Evolutionary conservation across 176 grass and related monocot species (phyloP).

Genomic region (Eleusine coracana): DNA sequence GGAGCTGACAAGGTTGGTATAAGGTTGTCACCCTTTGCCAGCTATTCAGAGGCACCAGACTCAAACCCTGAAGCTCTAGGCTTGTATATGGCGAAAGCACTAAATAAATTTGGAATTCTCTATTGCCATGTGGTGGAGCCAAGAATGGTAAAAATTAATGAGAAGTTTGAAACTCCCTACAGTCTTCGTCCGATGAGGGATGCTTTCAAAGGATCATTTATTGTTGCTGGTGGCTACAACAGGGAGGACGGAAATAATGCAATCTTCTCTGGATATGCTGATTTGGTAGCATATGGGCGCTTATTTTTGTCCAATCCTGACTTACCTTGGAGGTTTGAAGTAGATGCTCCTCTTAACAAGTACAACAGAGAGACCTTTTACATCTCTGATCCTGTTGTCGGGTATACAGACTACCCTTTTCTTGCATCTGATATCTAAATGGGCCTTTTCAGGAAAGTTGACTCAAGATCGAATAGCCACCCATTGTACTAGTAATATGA

Average conservation of each 20-base stretch:
- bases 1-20: constrained; percentile 75
- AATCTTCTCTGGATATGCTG: constrained; percentile 54
- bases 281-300: constrained; percentile 74
- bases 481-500: background rate
- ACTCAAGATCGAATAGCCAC: background rate
- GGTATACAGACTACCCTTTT: constrained; percentile 78
- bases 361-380: constrained; percentile 77
- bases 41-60: constrained; percentile 52
- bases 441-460: background rate
- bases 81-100: constrained; percentile 61
- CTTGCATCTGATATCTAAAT: constrained; percentile 36
- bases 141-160: constrained; percentile 47
- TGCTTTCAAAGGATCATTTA: constrained; percentile 63
- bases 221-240: constrained; percentile 57
- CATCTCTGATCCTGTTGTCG: constrained; percentile 65
- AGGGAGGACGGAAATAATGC: constrained; percentile 66
- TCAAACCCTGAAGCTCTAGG: constrained; percentile 65
- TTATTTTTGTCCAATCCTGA: constrained; percentile 82
- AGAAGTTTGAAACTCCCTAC: constrained; percentile 50
- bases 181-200: constrained; percentile 60
- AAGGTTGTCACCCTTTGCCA: constrained; percentile 69
- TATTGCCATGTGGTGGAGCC: constrained; percentile 77
- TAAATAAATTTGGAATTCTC: constrained; percentile 62
- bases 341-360: constrained; percentile 68
- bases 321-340: constrained; percentile 62